Percentiles rank a stretch among this genome's conserved stretches.
Evolutionary conservation across 306 rosid genomes (phyloP).

Genomic region (Dalbergia cochinchinensis): DNA sequence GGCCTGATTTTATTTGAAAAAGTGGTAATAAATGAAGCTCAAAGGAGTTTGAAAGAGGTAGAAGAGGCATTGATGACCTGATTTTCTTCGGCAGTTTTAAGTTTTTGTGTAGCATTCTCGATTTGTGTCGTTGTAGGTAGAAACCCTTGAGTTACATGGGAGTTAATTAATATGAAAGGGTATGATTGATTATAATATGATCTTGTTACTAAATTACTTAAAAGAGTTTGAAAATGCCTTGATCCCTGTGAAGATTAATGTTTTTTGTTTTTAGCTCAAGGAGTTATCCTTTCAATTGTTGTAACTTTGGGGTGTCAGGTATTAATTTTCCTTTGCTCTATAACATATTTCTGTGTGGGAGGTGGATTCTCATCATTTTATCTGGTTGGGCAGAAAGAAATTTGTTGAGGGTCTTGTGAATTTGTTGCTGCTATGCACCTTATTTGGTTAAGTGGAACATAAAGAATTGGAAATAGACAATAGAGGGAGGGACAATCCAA

Average conservation of each 20-base stretch:
- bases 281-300: constrained; percentile 6
- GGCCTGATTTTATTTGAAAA: constrained; percentile 18
- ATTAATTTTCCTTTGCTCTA: constrained; percentile 8
- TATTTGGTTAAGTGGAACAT: constrained; percentile 24
- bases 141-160: constrained; percentile 16
- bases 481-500: constrained; percentile 16
- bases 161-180: not conserved
- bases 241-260: constrained; percentile 8
- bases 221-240: constrained; percentile 13
- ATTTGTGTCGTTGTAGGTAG: constrained; percentile 29
- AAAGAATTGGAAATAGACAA: constrained; percentile 26
- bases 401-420: constrained; percentile 18
- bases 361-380: constrained; percentile 22
- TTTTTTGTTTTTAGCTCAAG: constrained; percentile 32
- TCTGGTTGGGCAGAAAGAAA: constrained; percentile 23
- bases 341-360: constrained; percentile 21
- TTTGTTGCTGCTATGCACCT: constrained; percentile 31
- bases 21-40: constrained; percentile 29
- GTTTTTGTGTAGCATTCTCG: constrained; percentile 26
- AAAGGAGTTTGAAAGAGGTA: constrained; percentile 25
- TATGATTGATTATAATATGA: not conserved
- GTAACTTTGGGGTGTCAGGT: not conserved
- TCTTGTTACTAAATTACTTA: constrained; percentile 16
- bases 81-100: constrained; percentile 11
- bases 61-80: constrained; percentile 7